phyloP scores from a whole-genome alignment of 345 rosid genomes.

The Brassica incana region DNA sequence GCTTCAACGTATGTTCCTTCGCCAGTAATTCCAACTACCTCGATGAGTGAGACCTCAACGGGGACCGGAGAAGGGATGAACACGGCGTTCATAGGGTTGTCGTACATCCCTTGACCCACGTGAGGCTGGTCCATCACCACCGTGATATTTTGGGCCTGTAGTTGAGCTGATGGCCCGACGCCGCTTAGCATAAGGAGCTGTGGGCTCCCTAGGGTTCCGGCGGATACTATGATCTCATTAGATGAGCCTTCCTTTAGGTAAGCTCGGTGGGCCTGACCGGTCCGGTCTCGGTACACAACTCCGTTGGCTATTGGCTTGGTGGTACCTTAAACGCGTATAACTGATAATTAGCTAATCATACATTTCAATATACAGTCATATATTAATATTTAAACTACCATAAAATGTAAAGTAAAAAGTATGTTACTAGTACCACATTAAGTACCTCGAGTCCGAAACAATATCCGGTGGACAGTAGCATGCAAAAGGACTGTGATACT shows the following conservation, averaged over 20 bases:
- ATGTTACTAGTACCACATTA: background rate
- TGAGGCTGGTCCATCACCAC: slow-evolving; percentile 57
- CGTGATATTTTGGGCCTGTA: slow-evolving; percentile 46
- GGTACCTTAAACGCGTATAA: slow-evolving; percentile 21
- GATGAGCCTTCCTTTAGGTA: slow-evolving; percentile 44
- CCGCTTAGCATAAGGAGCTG: slow-evolving; percentile 74
- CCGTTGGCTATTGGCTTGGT: slow-evolving; percentile 55
- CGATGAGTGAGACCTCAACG: slow-evolving; percentile 75
- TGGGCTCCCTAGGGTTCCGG: slow-evolving; percentile 80
- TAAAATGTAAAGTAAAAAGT: background rate
- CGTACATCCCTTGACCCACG: slow-evolving; percentile 75
- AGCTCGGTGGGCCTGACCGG: slow-evolving; percentile 47
- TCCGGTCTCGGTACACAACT: slow-evolving; percentile 50
- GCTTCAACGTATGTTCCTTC: slow-evolving; percentile 66
- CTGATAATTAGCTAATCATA: background rate
- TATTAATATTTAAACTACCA: background rate
- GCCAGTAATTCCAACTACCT: slow-evolving; percentile 67
- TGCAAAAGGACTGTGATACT: slow-evolving; percentile 54
- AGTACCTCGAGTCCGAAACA: slow-evolving; percentile 44
- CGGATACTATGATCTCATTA: slow-evolving; percentile 57
- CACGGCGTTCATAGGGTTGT: slow-evolving; percentile 75
- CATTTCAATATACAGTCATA: background rate
- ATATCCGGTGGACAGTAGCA: slow-evolving; percentile 55
- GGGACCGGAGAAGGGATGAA: slow-evolving; percentile 63
- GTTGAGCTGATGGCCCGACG: slow-evolving; percentile 58